phyloP scores from a whole-genome alignment of 441 rosid species.

The Biscutella auriculata region DNA sequence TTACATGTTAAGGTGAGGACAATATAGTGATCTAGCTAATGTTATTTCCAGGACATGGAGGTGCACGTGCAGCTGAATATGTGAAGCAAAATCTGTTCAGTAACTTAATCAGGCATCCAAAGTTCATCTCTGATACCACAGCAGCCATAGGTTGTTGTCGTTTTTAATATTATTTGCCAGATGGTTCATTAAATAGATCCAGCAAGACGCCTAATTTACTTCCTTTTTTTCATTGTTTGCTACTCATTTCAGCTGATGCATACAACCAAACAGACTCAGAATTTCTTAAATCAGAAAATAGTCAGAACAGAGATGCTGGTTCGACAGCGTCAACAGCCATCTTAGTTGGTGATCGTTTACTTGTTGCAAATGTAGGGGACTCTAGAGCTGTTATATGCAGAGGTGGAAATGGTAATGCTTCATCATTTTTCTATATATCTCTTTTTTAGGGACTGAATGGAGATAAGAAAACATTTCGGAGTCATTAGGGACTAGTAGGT shows the following conservation, averaged over 20 bases:
- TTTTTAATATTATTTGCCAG: neutral
- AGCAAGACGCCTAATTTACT: neutral
- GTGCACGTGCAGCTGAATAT: conserved; percentile 97
- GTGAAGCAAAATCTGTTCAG: conserved; percentile 89
- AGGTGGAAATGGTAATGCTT: conserved; percentile 70
- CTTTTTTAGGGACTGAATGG: neutral
- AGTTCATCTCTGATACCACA: conserved; percentile 84
- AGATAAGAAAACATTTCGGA: neutral
- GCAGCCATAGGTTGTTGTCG: conserved; percentile 69
- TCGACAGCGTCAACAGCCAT: conserved; percentile 98
- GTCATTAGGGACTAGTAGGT: neutral
- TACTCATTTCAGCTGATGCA: conserved; percentile 62
- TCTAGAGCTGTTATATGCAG: conserved; percentile 96
- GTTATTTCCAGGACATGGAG: conserved; percentile 86
- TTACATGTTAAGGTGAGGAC: neutral
- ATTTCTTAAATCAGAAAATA: conserved; percentile 80
- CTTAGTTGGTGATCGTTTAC: conserved; percentile 85
- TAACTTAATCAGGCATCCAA: conserved; percentile 90
- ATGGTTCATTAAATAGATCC: neutral
- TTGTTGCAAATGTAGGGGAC: conserved; percentile 98
- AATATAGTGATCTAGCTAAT: conserved; percentile 1
- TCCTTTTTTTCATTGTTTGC: conserved; percentile 5
- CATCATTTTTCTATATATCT: neutral
- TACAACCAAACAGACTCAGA: conserved; percentile 85
- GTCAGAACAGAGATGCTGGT: conserved; percentile 93